Evolutionary conservation across 352 stramenopile species (phyloP), one percentile per base, ranked within the genome.

Genomic region (Pythium scleroteichum): DNA sequence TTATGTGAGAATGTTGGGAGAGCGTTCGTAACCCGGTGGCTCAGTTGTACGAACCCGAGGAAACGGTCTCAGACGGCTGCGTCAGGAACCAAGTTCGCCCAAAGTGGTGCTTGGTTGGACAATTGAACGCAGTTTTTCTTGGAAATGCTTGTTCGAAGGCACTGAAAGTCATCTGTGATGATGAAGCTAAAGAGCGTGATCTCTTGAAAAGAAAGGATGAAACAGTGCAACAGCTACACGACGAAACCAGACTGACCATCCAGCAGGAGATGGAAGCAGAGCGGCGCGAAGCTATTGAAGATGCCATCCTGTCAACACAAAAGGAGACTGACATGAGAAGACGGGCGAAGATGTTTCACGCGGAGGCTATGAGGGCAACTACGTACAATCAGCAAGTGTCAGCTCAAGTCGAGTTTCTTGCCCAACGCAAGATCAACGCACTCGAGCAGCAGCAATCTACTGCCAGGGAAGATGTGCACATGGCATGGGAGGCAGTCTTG

Each of bases 321-420:
- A 77, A 72, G 49, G 59, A 76, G 1, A 59, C 54, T 5, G 77
- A 89, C 4, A 33, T 89, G 12, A 50, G 16, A 14, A 63, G 72
- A 3, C 61, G 82, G 46, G 61, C 75, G 12, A 73, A 72, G 19
- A 53, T 82, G 4, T 77, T 89, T 13, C 72, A 82, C 29, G 62
- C 72, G 0, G 79, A 91, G 8, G 82, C 75, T 1, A 83, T 86
- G 47, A 71, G 82, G 4, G 55, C 75, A 1, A 82, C 79, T 6
- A 88, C 80, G 0, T 93, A 93, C 67, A 90, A 88, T 38, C 78
- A 88, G 33, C 68, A 63, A 53, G 46, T 92, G 0, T 82, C 79
- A 5, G 71, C 76, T 3, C 77, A 92, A 26, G 75, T 93, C 22
- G 84, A 93, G 13, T 84, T 88, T 20, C 75, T 85, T 33, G 78